Base-by-base conservation (phyloP, 495 filamentous ascomycete genomes). In the Penicillium turbatum region DNA sequence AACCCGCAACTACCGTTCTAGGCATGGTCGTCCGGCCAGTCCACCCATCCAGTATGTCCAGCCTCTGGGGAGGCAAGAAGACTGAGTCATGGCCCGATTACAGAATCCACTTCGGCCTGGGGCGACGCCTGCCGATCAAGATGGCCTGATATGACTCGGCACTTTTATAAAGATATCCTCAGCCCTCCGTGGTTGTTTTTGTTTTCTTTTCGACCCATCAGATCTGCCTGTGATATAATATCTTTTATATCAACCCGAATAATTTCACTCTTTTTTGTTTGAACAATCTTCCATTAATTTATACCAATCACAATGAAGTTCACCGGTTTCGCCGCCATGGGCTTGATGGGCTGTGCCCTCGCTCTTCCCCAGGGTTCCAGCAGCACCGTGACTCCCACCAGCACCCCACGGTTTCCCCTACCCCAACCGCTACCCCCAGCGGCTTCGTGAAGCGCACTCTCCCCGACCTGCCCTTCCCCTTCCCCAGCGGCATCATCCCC, bases 321-420 rank as follows among this genome's bases (percentile, higher is more conserved):
- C 55, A 54, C 53, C 19, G 45, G 55, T 16, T 16, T 60, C 52
- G 54, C 55, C 41, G 41, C 48, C 21, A 51, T 66, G 57, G 60
- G 60, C 44, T 57, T 66, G 54, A 55, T 63, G 60, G 60, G 60
- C 57, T 64, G 60, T 21, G 63, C 60, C 60, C 57, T 66, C 46
- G 63, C 63, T 49, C 42, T 62, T 3, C 63, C 61, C 30, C 55
- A 61, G 19, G 54, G 45, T 24, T 30, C 46, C 21, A 36, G 21
- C n/a, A 21, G 45, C 17, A 19, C 24, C 37, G 37, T 1, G 1
- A 36, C 37, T 21, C 12, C 48, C 24, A 47, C 11, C 24, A 35
- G 27, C 8, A 19, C 43, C 44, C 43, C 13, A 19, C 43, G 6
- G 16, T 17, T 7, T 37, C 15, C 24, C 24, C 35, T 13, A 27